phyloP scores from a whole-genome alignment of 106 monocot genomes.

The Platanthera guangdongensis region DNA sequence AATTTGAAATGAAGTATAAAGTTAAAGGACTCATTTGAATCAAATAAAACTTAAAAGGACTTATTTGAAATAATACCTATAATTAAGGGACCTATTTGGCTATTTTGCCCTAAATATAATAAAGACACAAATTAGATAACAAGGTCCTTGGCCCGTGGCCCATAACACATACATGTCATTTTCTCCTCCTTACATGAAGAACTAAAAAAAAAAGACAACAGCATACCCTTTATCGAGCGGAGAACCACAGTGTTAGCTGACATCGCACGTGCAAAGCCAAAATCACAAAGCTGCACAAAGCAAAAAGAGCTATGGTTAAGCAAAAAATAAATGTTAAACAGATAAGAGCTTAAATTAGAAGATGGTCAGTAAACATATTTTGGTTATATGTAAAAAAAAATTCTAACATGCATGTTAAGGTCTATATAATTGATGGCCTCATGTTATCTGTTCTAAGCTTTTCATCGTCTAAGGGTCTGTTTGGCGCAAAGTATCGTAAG shows the following conservation, averaged over 20 bases:
- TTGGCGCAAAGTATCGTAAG: too few relatives aligned
- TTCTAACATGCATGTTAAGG: neutral
- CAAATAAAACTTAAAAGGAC: too few relatives aligned
- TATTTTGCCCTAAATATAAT: too few relatives aligned
- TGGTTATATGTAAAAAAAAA: neutral
- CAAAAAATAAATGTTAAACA: neutral
- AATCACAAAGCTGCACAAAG: conserved; percentile 84
- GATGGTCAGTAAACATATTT: neutral
- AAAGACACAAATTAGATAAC: too few relatives aligned
- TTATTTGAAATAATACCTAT: too few relatives aligned
- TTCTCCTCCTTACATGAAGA: neutral
- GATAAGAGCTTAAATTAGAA: neutral
- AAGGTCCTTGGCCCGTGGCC: too few relatives aligned
- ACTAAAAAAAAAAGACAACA: neutral
- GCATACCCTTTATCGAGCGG: conserved; percentile 90
- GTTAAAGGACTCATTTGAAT: too few relatives aligned
- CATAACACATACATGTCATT: neutral
- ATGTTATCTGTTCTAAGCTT: neutral
- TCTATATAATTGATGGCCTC: neutral
- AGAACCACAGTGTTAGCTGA: conserved; percentile 96
- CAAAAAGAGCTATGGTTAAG: neutral
- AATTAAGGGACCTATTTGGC: too few relatives aligned
- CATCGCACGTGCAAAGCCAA: conserved; percentile 99
- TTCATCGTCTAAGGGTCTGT: neutral
- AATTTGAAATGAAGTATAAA: too few relatives aligned